Conservation (phyloP, 2,329 filamentous ascomycete genomes). For the Monosporascus cannonballus region DNA sequence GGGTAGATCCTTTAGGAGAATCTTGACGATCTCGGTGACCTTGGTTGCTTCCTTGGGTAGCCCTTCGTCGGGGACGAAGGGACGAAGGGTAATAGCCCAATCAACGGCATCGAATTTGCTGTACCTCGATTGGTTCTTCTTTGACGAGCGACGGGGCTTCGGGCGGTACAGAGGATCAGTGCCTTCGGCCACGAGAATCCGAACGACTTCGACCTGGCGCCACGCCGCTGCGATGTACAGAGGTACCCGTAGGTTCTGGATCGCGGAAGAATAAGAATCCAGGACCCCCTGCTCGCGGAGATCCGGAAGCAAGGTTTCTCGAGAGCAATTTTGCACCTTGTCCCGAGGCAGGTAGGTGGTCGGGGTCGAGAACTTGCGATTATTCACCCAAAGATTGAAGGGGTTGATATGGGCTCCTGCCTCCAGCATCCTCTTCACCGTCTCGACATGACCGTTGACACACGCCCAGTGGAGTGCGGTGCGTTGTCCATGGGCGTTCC, state of each 20-base stretch:
- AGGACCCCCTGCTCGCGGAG: neutral
- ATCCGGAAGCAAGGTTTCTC: neutral
- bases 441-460: neutral
- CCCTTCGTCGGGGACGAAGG: neutral
- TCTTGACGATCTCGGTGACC: neutral
- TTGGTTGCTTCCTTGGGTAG: neutral
- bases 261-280: neutral
- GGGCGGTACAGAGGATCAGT: neutral
- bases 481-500: neutral
- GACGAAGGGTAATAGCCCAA: neutral
- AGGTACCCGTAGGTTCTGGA: neutral
- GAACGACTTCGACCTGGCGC: neutral
- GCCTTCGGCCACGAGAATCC: neutral
- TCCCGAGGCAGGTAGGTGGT: neutral
- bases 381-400: neutral
- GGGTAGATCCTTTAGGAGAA: neutral
- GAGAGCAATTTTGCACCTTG: neutral
- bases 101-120: neutral
- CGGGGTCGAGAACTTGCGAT: neutral
- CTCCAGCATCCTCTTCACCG: neutral
- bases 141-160: neutral
- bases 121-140: neutral
- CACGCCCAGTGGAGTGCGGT: neutral
- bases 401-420: neutral
- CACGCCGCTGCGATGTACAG: neutral